Conservation (phyloP, 805 yeast species). For the Kuraishia ogatae region DNA sequence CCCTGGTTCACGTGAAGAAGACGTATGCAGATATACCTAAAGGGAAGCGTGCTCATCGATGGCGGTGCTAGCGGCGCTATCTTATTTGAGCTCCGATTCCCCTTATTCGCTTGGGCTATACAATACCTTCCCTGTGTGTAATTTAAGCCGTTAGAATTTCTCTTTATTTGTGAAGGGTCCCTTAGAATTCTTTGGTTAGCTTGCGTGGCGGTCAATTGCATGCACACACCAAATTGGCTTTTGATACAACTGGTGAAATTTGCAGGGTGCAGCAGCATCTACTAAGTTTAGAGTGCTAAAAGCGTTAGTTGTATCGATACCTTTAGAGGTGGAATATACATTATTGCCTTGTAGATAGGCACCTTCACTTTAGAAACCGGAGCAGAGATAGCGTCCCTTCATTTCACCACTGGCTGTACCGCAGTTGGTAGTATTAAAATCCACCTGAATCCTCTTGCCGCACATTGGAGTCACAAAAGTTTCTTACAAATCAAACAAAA, state of each 20-base stretch:
- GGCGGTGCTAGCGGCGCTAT: not conserved
- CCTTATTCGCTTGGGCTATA: no score
- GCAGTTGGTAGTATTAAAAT: no score
- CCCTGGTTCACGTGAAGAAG: not conserved
- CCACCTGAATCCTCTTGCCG: no score
- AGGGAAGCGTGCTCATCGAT: not conserved
- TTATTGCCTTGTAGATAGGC: no score
- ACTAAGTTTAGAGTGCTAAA: constrained; percentile 26
- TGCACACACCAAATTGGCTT: not conserved
- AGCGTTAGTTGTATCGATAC: constrained; percentile 22
- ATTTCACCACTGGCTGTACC: no score
- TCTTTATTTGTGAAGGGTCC: no score
- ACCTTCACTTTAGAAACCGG: no score
- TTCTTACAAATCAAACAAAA: no score
- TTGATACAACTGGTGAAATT: not conserved
- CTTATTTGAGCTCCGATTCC: not conserved
- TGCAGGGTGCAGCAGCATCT: not conserved
- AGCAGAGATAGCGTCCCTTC: no score
- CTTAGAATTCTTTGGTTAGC: no score
- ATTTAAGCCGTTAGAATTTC: no score
- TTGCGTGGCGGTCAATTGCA: not conserved
- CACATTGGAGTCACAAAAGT: no score
- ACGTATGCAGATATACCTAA: not conserved
- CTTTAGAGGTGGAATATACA: not conserved
- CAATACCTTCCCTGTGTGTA: not conserved